Base-by-base conservation (phyloP, 306 rosid genomes). In the Fagus crenata region DNA sequence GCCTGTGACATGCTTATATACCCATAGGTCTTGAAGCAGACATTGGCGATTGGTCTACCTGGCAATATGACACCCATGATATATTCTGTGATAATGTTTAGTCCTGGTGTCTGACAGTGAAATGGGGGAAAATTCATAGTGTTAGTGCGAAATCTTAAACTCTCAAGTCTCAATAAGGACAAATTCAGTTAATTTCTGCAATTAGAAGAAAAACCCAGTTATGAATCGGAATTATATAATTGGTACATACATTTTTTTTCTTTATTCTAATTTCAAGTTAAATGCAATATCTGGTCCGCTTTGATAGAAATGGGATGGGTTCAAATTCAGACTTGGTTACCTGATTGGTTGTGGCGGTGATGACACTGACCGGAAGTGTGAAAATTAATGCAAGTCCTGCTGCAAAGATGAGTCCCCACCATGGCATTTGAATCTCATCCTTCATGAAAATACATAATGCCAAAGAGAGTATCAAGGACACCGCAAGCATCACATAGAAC, bases 21-120 rank as follows among this genome's bases (percentile, higher is more conserved):
- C 64, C 96, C 97, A 64, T 86, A 92, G 54, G 93, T 90, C 86
- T 92, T 92, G 89, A 92, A 92, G 87, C 97, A 92, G 51, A 92
- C 93, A 67, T 92, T 92, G 51, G 97, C 97, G 72, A 92, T 90
- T 75, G 96, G 97, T 67, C 89, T 82, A 78, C 96, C 92, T 1
- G 93, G 92, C 36, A 76, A 87, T 55, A 92, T 87, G 74, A 90
- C 65, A 78, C 97, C 97, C 75, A 92, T 89, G 51, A 87, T 86
- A 41, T 92, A 92, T 82, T 92, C 97, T 0, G 96, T 90, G 81
- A 92, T 87, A 53, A 92, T 83, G 71, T 92, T 92, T 76, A 90
- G 79, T 60, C 96, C 97, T 56, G 92, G 93, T 33, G 90, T 83
- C 92, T 91, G 88, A 14, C n/a, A 9, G 14, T 28, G 6, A 11